Percentiles rank a stretch among this genome's conserved stretches.
These are phyloP conservation scores for Scedosporium boydii DNA, from an alignment of 2,329 filamentous ascomycete species.

Conservation along the genomic window DNA sequence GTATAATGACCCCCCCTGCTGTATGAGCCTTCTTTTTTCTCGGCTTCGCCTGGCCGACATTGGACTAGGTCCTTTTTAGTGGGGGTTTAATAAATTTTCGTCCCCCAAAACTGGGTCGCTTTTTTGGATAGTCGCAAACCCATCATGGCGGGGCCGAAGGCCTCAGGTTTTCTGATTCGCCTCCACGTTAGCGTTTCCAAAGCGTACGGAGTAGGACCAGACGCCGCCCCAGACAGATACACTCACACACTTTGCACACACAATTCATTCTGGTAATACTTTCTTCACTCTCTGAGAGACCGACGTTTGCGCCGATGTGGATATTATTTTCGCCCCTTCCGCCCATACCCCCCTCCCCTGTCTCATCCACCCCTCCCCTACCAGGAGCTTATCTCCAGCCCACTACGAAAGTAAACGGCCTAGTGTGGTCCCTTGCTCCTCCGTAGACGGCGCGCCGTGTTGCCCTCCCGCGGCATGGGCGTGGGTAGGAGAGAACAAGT, in stretches of 20 bases:
- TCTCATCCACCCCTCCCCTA: neutral
- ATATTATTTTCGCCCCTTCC: neutral
- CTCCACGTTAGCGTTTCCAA: neutral
- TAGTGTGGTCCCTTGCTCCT: neutral
- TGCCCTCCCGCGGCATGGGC: neutral
- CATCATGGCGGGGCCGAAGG: neutral
- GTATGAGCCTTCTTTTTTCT: neutral
- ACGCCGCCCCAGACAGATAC: neutral
- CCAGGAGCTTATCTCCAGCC: constrained; percentile 1
- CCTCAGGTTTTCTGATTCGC: neutral
- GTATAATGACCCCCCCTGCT: neutral
- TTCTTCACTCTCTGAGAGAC: neutral
- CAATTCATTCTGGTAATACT: neutral
- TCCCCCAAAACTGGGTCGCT: neutral
- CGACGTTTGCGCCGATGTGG: neutral
- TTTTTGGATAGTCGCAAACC: neutral
- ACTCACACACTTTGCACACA: neutral
- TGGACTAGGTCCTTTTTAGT: neutral
- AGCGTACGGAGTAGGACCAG: no score
- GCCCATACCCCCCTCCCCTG: neutral
- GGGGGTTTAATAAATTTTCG: neutral
- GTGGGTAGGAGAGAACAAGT: neutral
- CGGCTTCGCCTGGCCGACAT: neutral
- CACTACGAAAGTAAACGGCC: neutral
- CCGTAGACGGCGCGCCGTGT: constrained; percentile 1